Base-by-base conservation (phyloP, 2,329 filamentous ascomycete species). In the Fusarium setosum region DNA sequence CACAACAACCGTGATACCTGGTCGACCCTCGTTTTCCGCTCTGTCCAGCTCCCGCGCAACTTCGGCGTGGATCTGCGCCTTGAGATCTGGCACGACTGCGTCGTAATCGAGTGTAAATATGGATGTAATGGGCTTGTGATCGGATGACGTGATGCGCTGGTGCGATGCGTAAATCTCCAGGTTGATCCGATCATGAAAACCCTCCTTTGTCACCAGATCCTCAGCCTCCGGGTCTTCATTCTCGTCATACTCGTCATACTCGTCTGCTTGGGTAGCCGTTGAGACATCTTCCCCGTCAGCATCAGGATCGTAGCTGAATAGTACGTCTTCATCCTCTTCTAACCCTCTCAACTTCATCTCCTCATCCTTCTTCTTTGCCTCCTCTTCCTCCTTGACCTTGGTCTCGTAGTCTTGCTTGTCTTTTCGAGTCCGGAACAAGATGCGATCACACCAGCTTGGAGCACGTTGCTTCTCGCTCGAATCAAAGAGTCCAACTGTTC, bases 391-490 rank as follows among this genome's bases (percentile, higher is more conserved):
- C 55, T 83, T 82, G 1, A 86, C 74, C 56, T 86, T 89, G 32
- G 81, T 81, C 49, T 94, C 88, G 68, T 93, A 90, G 4, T 83
- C 83, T 23, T 90, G 79, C 64, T 86, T 90, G 72, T 96, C 90
- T 44, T 83, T 86, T 37, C 90, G 87, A 3, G 93, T 96, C 8
- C 95, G 86, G 75, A 90, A 99, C 1, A 99, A 79, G 42, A 99
- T 94, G 15, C 96, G 91, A 79, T 99, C 96, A 75, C 96, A 99
- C 95, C 96, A 99, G 74, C 94, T 97, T 4, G 96, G 96, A 3
- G 92, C 91, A 52, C 96, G 87, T 65, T 90, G 90, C 81, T 99
- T 99, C 75, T 98, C 96, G 68, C 94, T 97, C 1, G 94, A 93
- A 79, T 99, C 96, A 75, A 97, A 99, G 26, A 94, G 86, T 3